A percentile compares a stretch with the other conserved stretches of the same genome.
phyloP scores from a whole-genome alignment of 2,329 filamentous ascomycete species.

The Aspergillus latus region DNA sequence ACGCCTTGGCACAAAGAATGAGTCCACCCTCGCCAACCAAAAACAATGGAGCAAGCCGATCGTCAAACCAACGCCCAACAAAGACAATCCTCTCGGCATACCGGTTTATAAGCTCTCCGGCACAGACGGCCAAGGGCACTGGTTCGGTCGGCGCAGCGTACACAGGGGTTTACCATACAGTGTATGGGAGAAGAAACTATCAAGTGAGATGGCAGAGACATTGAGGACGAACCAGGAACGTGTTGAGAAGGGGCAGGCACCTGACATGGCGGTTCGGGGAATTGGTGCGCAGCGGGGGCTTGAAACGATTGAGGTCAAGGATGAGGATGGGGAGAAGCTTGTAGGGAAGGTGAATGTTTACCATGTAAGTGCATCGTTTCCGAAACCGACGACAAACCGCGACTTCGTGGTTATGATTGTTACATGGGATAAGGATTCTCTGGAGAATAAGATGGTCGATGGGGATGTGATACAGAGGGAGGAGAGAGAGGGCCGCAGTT shows the following conservation, averaged over 20 bases:
- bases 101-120: constrained; percentile 75
- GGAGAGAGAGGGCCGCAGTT: constrained; percentile 60
- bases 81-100: constrained; percentile 74
- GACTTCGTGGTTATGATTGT: constrained; percentile 83
- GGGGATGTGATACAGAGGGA: constrained; percentile 16
- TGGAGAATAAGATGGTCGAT: constrained; percentile 16
- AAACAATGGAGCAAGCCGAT: constrained; percentile 79
- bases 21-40: constrained; percentile 62
- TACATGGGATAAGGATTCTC: constrained; percentile 55
- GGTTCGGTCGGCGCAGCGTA: constrained; percentile 84
- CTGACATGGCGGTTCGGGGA: constrained; percentile 75
- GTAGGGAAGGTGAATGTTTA: constrained; percentile 60
- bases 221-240: constrained; percentile 69
- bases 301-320: constrained; percentile 61
- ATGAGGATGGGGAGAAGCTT: constrained; percentile 25
- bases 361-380: constrained; percentile 84
- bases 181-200: constrained; percentile 73
- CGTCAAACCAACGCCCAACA: constrained; percentile 58
- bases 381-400: constrained; percentile 79
- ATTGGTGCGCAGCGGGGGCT: constrained; percentile 78
- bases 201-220: constrained; percentile 78
- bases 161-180: constrained; percentile 76
- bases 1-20: constrained; percentile 50
- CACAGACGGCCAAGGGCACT: constrained; percentile 79
- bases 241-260: constrained; percentile 64